These are phyloP conservation scores for Aureobasidium sp. DNA, from an alignment of 2,329 filamentous ascomycete species.

Conservation along the genomic window DNA sequence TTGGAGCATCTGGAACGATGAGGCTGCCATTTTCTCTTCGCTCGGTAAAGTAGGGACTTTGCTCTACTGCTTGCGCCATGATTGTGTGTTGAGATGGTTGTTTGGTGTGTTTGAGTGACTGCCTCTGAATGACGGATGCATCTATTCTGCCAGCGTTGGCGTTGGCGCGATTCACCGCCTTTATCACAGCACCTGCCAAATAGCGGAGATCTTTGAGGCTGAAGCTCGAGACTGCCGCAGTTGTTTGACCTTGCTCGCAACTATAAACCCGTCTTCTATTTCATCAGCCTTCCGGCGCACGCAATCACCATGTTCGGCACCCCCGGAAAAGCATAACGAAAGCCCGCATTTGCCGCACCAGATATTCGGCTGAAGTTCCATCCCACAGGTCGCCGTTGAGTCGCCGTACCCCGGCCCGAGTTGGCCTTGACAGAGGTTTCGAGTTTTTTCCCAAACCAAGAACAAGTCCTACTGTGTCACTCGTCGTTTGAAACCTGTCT, in stretches of 20 bases:
- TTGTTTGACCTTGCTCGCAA: neutral
- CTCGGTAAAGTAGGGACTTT: constrained; percentile 13
- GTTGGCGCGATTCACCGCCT: neutral
- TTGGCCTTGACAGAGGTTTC: neutral
- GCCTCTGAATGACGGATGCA: neutral
- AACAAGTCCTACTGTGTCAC: neutral
- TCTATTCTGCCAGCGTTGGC: neutral
- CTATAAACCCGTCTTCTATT: neutral
- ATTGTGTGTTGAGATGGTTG: neutral
- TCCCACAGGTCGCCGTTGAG: neutral
- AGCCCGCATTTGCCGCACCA: neutral
- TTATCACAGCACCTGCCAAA: neutral
- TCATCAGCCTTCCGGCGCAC: neutral
- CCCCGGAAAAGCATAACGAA: neutral
- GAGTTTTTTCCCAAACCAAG: neutral
- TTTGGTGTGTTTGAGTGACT: neutral
- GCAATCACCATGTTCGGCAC: neutral
- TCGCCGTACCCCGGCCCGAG: constrained; percentile 1
- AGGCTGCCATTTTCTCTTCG: constrained; percentile 11
- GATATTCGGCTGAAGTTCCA: constrained; percentile 5
- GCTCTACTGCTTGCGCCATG: constrained; percentile 15
- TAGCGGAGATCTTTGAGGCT: neutral
- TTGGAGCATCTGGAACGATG: constrained; percentile 14
- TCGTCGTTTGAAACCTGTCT: neutral
- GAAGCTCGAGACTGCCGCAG: neutral